Conservation (phyloP, 192 early-diverging fungal genomes). For the Dissophora ornata region DNA sequence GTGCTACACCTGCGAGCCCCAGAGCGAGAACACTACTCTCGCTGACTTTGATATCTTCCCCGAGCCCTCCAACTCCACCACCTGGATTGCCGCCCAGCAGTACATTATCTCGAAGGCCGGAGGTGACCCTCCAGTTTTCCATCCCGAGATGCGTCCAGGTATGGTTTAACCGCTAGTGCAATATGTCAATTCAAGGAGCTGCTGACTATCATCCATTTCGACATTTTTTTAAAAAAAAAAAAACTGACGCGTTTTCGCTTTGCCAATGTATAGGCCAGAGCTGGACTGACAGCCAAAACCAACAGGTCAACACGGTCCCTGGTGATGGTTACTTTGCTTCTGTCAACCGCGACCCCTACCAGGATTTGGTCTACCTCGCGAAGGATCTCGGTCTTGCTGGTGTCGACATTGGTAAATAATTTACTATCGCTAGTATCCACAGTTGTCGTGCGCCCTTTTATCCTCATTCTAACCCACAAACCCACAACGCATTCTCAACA, state of each 20-base stretch:
- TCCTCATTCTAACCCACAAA: not conserved
- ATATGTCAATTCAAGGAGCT: too few species aligned
- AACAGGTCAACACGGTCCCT: slow-evolving; percentile 20
- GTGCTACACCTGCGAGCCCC: slow-evolving; percentile 55
- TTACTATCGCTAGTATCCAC: not conserved
- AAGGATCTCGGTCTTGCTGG: slow-evolving; percentile 47
- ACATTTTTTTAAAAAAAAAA: too few species aligned
- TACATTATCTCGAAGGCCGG: slow-evolving; percentile 23
- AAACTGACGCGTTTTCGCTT: not conserved
- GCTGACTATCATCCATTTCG: too few species aligned
- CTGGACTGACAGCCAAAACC: slow-evolving; percentile 39
- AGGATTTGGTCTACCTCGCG: slow-evolving; percentile 50
- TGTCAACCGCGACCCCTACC: slow-evolving; percentile 48
- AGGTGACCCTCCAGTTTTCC: slow-evolving; percentile 38
- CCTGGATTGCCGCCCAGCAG: slow-evolving; percentile 25
- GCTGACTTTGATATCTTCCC: slow-evolving; percentile 53
- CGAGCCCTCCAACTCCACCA: slow-evolving; percentile 36
- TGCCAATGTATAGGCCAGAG: slow-evolving; percentile 15
- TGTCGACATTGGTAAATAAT: slow-evolving; percentile 35
- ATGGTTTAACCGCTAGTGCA: too few species aligned
- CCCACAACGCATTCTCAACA: too few species aligned
- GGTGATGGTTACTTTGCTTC: slow-evolving; percentile 32
- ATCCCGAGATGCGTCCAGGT: slow-evolving; percentile 46
- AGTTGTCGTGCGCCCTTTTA: not conserved
- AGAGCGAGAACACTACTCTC: slow-evolving; percentile 36